Conservation (phyloP, 2,329 filamentous ascomycete species). For the Pseudogymnoascus verrucosus region DNA sequence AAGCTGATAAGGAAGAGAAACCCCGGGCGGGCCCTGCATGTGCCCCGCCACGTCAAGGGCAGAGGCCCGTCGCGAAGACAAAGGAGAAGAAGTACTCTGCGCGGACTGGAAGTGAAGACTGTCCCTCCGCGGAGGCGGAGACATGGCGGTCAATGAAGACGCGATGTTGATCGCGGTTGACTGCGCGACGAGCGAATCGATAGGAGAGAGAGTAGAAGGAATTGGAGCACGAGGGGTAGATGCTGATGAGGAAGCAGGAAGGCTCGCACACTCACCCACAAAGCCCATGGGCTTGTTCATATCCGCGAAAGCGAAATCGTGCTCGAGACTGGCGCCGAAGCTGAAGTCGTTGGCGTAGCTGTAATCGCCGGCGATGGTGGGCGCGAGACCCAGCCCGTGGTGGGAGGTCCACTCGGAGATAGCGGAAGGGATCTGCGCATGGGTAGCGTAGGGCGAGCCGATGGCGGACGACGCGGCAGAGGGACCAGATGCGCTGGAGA, state of each 20-base stretch:
- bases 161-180: slow-evolving; percentile 9
- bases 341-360: slow-evolving; percentile 25
- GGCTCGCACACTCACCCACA: slow-evolving; percentile 37
- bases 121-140: slow-evolving; percentile 14
- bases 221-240: not conserved
- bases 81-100: slow-evolving; percentile 22
- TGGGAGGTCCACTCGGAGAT: slow-evolving; percentile 23
- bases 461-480: slow-evolving; percentile 27
- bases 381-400: slow-evolving; percentile 24
- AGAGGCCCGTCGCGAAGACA: slow-evolving; percentile 27
- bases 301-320: slow-evolving; percentile 27
- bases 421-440: slow-evolving; percentile 21
- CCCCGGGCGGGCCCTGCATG: slow-evolving; percentile 16
- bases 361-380: slow-evolving; percentile 26
- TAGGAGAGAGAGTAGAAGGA: not conserved
- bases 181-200: not conserved
- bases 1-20: slow-evolving; percentile 23
- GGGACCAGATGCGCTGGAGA: slow-evolving; percentile 27
- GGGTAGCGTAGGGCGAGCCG: slow-evolving; percentile 27
- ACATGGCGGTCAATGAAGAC: slow-evolving; percentile 13
- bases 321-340: slow-evolving; percentile 28
- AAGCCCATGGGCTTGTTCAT: slow-evolving; percentile 36
- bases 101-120: slow-evolving; percentile 24
- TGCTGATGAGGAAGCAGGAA: slow-evolving; percentile 26
- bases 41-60: slow-evolving; percentile 20